These are phyloP conservation scores for Cladosporium oxysporum DNA, from an alignment of 2,329 filamentous ascomycete genomes.

Conservation along the genomic window DNA sequence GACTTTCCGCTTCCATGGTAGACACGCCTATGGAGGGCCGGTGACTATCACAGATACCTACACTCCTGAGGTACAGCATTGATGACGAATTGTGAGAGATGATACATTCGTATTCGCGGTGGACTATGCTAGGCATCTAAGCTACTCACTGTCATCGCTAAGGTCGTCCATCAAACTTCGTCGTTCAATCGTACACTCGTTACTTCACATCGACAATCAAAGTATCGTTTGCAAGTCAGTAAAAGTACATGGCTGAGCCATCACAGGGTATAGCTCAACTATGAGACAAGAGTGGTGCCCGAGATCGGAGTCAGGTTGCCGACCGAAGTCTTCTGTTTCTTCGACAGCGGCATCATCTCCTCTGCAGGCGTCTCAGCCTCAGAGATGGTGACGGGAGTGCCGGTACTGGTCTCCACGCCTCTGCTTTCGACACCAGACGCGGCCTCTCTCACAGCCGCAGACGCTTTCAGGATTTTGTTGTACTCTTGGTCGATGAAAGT, in stretches of 20 bases:
- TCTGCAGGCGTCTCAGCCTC: constrained; percentile 28
- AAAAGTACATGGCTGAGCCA: not conserved
- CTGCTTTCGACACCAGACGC: not conserved
- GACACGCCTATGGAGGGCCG: constrained; percentile 7
- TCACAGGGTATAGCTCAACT: not conserved
- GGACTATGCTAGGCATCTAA: not conserved
- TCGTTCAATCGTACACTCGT: not conserved
- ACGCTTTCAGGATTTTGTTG: constrained; percentile 6
- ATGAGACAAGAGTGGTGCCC: not conserved
- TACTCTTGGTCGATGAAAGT: constrained; percentile 23
- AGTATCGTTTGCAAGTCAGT: not conserved
- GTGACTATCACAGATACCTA: constrained; percentile 8
- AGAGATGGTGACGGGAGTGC: constrained; percentile 26
- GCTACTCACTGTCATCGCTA: not conserved
- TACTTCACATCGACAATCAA: not conserved
- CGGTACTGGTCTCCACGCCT: not conserved
- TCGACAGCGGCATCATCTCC: constrained; percentile 18
- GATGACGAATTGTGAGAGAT: not conserved
- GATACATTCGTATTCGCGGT: not conserved
- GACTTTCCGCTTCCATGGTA: constrained; percentile 6
- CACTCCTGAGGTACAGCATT: not conserved
- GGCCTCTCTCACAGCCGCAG: not conserved
- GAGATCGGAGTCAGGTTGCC: not conserved
- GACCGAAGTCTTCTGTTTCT: constrained; percentile 18
- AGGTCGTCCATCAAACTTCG: not conserved